Percentiles rank a stretch among this genome's conserved stretches.
These are phyloP conservation scores for Fusarium decemcellulare DNA, from an alignment of 2,329 filamentous ascomycete genomes.

Conservation along the genomic window DNA sequence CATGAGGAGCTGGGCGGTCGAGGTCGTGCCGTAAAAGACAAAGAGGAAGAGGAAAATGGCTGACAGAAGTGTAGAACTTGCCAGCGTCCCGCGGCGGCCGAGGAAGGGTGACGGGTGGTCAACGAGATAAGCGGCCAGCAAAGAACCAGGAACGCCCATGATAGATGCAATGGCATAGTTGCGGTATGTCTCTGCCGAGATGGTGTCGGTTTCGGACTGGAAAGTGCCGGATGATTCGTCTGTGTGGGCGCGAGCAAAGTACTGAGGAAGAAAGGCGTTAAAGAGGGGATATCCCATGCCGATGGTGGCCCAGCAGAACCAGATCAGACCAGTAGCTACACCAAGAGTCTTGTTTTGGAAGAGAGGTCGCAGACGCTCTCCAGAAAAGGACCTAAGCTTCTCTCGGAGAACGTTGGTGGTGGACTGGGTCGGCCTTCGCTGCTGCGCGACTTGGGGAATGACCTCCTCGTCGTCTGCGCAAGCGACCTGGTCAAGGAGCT, in stretches of 20 bases:
- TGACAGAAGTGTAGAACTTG: conserved; percentile 75
- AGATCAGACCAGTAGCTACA: conserved; percentile 70
- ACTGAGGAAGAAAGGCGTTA: conserved; percentile 92
- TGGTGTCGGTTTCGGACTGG: conserved; percentile 51
- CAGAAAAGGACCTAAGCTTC: conserved; percentile 76
- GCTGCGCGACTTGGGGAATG: conserved; percentile 26
- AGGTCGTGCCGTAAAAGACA: conserved; percentile 70
- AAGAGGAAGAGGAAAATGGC: conserved; percentile 80
- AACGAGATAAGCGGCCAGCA: conserved; percentile 81
- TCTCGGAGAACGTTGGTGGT: conserved; percentile 64
- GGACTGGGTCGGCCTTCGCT: conserved; percentile 30
- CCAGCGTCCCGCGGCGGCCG: conserved; percentile 81
- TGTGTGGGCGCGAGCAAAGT: conserved; percentile 73
- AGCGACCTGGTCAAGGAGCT: conserved; percentile 72
- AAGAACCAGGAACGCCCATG: conserved; percentile 81
- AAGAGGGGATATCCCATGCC: conserved; percentile 91
- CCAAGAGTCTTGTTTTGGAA: conserved; percentile 69
- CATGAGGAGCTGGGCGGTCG: conserved; percentile 73
- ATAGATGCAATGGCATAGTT: conserved; percentile 87
- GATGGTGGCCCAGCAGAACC: conserved; percentile 87
- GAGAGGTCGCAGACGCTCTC: conserved; percentile 76
- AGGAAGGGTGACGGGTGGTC: conserved; percentile 73
- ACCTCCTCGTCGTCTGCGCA: conserved; percentile 56
- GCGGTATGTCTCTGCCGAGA: conserved; percentile 73
- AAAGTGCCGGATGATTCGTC: conserved; percentile 46